Base-by-base conservation (phyloP, 2,329 filamentous ascomycete species). In the Neobulgaria alba region DNA sequence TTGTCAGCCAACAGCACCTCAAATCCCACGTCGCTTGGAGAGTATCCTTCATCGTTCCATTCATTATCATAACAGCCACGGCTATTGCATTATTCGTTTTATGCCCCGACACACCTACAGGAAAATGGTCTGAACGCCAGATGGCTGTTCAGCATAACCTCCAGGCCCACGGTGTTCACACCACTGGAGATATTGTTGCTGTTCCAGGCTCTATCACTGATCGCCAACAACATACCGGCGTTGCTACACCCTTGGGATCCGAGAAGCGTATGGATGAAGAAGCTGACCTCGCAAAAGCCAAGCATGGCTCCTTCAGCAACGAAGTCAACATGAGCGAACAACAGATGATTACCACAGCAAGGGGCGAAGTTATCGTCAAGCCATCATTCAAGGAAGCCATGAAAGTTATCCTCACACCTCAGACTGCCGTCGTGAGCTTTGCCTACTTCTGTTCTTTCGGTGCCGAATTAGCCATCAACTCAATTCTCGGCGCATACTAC, bases 81-180 rank as follows among this genome's bases (percentile, higher is more conserved):
- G 84, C 79, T 10, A 54, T 84, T n/a, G 65, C 68, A 12, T 80
- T 94, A 65, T 62, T 93, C 3, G 57, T 87, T 17, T 65, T 85
- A 10, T 89, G 85, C 55, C 77, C 84, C 2, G 88, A 95, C 57
- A 89, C 85, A 0, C 88, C 88, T 0, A 83, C 77, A 0, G 88
- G 89, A 23, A 79, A 77, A 49, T 95, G 88, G 88, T 73, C 75
- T 5, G 81, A 90, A 29, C 77, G 86, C 20, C 70, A 56, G 16
- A 45, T 54, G 16, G 49, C 45, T n/a, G 41, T 56, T 9, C 47
- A 77, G 37, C 64, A 75, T 32, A 55, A 53, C 17, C 49, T 57
- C 29, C 51, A 53, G 73, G 49, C 73, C 69, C 59, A 66, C 72
- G 37, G 66, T 63, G 35, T 61, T 62, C 10, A 68, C 74, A 52